Conservation (phyloP, 805 yeast species). For the Torulaspora franciscae region DNA sequence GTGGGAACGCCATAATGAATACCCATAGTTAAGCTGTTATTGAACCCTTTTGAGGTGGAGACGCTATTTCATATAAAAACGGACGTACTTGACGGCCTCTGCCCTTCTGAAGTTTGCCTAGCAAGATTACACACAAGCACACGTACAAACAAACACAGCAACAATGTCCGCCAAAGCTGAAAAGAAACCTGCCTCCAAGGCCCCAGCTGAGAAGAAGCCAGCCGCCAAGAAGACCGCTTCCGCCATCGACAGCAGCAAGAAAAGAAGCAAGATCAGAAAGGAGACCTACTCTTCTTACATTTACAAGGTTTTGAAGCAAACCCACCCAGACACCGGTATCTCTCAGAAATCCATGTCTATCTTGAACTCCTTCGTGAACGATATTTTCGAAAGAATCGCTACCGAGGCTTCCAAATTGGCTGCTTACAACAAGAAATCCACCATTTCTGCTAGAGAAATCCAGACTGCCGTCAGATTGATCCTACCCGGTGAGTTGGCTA, state of each 20-base stretch:
- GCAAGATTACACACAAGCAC: neutral
- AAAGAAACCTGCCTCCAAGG: conserved; percentile 73
- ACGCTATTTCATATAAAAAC: conserved; percentile 9
- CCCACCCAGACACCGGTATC: conserved; percentile 99
- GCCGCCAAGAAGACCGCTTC: conserved; percentile 90
- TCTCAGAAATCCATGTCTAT: conserved; percentile 98
- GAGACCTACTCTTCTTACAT: conserved; percentile 97
- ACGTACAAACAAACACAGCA: neutral
- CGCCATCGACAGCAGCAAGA: conserved; percentile 72
- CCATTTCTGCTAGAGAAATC: conserved; percentile 96
- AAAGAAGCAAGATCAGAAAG: conserved; percentile 93
- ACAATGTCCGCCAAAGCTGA: conserved; percentile 26
- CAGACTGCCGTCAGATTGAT: conserved; percentile 98
- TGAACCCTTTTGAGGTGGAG: neutral
- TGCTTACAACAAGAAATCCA: conserved; percentile 97
- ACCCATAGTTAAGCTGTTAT: conserved; percentile 2
- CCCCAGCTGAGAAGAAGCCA: conserved; percentile 94
- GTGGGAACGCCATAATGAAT: conserved; percentile 2
- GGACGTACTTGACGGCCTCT: neutral
- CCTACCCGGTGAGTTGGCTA: conserved; percentile 97
- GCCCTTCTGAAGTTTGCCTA: neutral
- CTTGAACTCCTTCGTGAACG: conserved; percentile 97
- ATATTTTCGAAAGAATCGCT: conserved; percentile 96
- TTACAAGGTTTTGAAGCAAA: conserved; percentile 97
- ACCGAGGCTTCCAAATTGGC: conserved; percentile 97